These are phyloP conservation scores for Angophora floribunda DNA, from an alignment of 345 rosid species.

Conservation along the genomic window DNA sequence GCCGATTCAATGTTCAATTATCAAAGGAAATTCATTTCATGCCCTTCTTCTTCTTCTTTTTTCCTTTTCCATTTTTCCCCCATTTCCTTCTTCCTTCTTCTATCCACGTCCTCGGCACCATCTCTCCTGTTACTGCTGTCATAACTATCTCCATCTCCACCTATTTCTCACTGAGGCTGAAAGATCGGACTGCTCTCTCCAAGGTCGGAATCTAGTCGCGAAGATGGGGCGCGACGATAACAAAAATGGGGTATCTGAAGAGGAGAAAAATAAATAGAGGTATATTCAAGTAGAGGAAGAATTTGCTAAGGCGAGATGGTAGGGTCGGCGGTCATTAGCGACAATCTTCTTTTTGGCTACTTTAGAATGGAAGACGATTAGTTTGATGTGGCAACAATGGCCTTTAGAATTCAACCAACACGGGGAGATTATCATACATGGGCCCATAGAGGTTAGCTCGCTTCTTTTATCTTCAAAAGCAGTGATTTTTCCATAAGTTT, in stretches of 20 bases:
- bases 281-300: neutral
- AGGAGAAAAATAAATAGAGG: neutral
- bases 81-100: no score
- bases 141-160: no score
- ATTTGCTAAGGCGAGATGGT: neutral
- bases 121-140: no score
- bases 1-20: no score
- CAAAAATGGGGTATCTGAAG: neutral
- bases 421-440: neutral
- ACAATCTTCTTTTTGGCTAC: neutral
- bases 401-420: neutral
- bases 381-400: neutral
- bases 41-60: no score
- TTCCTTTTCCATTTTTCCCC: no score
- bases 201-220: neutral
- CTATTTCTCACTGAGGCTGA: neutral
- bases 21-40: no score
- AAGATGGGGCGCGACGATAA: neutral
- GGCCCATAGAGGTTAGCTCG: neutral
- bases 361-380: neutral
- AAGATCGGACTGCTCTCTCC: neutral
- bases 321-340: neutral
- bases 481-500: neutral
- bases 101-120: no score
- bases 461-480: neutral